A percentile compares a stretch with the other conserved stretches of the same genome.
These are phyloP conservation scores for Babesia caballi DNA, from an alignment of 169 alveolate genomes.

Conservation along the genomic window DNA sequence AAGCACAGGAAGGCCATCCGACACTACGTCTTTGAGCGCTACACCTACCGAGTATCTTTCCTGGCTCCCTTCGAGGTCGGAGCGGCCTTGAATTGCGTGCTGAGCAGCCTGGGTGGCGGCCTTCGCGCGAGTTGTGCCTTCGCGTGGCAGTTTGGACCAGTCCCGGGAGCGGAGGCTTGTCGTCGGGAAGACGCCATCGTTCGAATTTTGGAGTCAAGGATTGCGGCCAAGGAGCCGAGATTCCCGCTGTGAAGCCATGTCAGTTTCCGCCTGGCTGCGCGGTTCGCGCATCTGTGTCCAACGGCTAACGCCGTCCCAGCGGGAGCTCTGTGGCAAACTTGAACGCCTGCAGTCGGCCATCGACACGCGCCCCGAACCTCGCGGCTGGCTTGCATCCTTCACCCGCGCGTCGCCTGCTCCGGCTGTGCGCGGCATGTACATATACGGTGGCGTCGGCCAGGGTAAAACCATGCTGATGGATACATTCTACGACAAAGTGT, in stretches of 20 bases:
- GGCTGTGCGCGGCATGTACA: constrained; percentile 46
- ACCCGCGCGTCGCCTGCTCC: not conserved
- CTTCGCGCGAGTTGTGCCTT: constrained; percentile 56
- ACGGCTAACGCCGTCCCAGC: constrained; percentile 26
- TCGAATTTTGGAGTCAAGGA: not conserved
- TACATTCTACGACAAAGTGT: constrained; percentile 57
- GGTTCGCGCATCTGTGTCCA: not conserved
- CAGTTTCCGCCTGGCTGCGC: not conserved
- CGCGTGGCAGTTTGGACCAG: constrained; percentile 44
- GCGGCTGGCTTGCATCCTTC: constrained; percentile 1
- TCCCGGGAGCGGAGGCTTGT: not conserved
- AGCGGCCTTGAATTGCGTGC: constrained; percentile 17
- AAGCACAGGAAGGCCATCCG: constrained; percentile 76
- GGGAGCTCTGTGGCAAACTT: constrained; percentile 4
- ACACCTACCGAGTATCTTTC: constrained; percentile 65
- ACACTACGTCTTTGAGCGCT: constrained; percentile 76
- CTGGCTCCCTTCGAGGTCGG: constrained; percentile 57
- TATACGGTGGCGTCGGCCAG: constrained; percentile 78
- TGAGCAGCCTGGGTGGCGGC: constrained; percentile 41
- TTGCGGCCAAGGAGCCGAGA: not conserved
- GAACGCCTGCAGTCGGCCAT: not conserved
- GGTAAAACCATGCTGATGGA: constrained; percentile 79
- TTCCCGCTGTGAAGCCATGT: constrained; percentile 7
- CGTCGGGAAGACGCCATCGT: constrained; percentile 12
- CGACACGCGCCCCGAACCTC: not conserved